phyloP scores from a whole-genome alignment of 306 rosid genomes.

The Astragalus membranaceus region DNA sequence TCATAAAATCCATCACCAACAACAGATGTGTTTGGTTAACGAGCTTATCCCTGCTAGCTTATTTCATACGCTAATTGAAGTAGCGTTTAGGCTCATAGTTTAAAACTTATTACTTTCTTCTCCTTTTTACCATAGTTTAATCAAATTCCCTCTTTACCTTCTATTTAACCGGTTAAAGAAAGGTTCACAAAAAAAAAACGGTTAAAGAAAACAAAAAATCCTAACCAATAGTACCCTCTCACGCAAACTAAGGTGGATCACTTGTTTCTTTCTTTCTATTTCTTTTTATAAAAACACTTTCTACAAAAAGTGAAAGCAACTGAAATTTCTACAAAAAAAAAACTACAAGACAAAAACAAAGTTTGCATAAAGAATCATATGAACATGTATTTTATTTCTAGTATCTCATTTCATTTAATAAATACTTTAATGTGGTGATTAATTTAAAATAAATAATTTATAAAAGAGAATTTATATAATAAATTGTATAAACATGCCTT shows the following conservation, averaged over 20 bases:
- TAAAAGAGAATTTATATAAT: background rate
- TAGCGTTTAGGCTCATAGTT: background rate
- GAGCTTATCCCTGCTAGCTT: background rate
- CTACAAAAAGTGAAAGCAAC: background rate
- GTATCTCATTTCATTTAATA: too few species aligned
- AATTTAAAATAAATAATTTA: background rate
- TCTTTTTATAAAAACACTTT: background rate
- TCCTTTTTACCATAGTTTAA: background rate
- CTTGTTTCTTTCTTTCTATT: background rate
- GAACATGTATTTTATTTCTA: background rate
- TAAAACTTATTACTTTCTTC: background rate
- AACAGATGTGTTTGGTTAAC: background rate
- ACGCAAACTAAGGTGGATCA: background rate
- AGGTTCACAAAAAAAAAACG: background rate
- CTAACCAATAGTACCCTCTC: background rate
- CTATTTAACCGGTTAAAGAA: background rate
- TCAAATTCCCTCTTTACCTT: background rate
- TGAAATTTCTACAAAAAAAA: background rate
- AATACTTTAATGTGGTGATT: background rate
- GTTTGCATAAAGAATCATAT: background rate
- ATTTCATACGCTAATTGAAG: background rate
- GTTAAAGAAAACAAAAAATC: background rate
- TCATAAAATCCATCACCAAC: background rate
- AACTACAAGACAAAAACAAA: too few species aligned
- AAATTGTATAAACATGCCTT: background rate